A percentile compares a stretch with the other conserved stretches of the same genome.
Evolutionary conservation across 2,329 filamentous ascomycete genomes (phyloP).

Genomic region (Talaromyces sp.): DNA sequence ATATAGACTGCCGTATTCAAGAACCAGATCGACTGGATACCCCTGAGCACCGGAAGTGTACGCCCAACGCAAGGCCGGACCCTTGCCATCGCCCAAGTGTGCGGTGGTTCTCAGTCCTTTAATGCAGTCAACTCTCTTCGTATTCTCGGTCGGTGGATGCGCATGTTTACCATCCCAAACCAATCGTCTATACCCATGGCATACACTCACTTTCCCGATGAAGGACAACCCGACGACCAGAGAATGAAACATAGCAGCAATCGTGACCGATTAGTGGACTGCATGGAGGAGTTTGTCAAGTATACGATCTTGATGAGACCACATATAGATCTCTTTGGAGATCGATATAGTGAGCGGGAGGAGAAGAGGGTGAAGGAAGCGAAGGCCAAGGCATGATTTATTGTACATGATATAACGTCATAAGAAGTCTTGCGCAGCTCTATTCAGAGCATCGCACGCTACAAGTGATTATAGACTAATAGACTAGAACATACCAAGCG

Average conservation of each 20-base stretch:
- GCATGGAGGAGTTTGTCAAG: conserved; percentile 68
- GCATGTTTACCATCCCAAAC: conserved; percentile 65
- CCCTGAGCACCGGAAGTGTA: conserved; percentile 57
- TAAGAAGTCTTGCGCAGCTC: background rate
- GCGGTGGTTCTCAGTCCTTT: conserved; percentile 63
- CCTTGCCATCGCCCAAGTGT: conserved; percentile 59
- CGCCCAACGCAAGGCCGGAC: conserved; percentile 65
- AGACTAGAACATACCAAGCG: background rate
- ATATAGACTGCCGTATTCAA: conserved; percentile 61
- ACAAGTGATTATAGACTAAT: background rate
- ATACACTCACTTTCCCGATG: conserved; percentile 60
- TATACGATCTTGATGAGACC: conserved; percentile 63
- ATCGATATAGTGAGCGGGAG: conserved; percentile 59
- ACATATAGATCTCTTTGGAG: conserved; percentile 58
- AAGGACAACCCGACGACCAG: conserved; percentile 44
- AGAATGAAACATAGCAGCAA: conserved; percentile 55
- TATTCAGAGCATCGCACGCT: background rate
- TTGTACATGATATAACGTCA: background rate
- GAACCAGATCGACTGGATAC: conserved; percentile 69
- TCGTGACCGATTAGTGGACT: conserved; percentile 59
- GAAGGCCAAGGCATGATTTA: conserved; percentile 11
- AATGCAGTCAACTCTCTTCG: conserved; percentile 65
- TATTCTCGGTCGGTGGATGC: conserved; percentile 65
- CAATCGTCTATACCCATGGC: conserved; percentile 62
- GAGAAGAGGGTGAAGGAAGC: conserved; percentile 28